A percentile compares a stretch with the other conserved stretches of the same genome.
Conservation (phyloP, 148 eudicot genomes). For the Diospyros kaki region DNA sequence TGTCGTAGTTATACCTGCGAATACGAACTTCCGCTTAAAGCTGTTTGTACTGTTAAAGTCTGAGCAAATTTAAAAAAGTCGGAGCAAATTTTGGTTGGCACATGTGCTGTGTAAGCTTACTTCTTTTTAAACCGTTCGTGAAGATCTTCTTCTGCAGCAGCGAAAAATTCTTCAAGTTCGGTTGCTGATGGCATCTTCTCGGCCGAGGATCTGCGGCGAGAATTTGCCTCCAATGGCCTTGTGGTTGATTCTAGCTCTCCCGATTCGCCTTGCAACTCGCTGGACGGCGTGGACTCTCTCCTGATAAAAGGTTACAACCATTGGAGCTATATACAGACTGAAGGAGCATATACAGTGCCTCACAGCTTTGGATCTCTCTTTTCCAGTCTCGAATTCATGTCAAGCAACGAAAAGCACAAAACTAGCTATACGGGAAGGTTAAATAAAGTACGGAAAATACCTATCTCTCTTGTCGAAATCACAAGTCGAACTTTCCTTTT, state of each 20-base stretch:
- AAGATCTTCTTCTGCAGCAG: constrained; percentile 51
- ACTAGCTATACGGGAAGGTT: neutral
- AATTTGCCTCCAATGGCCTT: constrained; percentile 10
- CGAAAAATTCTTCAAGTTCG: constrained; percentile 73
- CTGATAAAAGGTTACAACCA: constrained; percentile 13
- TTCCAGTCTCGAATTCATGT: constrained; percentile 9
- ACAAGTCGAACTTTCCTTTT: constrained; percentile 10
- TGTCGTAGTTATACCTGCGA: constrained; percentile 75
- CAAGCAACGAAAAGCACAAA: neutral
- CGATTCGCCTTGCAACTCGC: constrained; percentile 18
- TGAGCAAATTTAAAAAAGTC: neutral
- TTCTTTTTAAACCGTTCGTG: constrained; percentile 56
- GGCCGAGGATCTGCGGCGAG: constrained; percentile 14
- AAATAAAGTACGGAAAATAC: constrained; percentile 1
- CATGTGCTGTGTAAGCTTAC: constrained; percentile 25
- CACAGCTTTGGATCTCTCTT: neutral
- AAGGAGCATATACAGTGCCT: neutral
- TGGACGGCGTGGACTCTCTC: constrained; percentile 25
- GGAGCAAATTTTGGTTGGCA: neutral
- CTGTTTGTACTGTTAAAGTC: neutral
- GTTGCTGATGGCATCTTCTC: constrained; percentile 51
- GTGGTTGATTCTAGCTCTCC: constrained; percentile 27
- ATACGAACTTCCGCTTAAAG: neutral
- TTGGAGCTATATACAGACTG: neutral
- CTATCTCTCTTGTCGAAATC: constrained; percentile 19